phyloP scores from a whole-genome alignment of 2,329 filamentous ascomycete genomes.

The Acrodontium crateriforme region DNA sequence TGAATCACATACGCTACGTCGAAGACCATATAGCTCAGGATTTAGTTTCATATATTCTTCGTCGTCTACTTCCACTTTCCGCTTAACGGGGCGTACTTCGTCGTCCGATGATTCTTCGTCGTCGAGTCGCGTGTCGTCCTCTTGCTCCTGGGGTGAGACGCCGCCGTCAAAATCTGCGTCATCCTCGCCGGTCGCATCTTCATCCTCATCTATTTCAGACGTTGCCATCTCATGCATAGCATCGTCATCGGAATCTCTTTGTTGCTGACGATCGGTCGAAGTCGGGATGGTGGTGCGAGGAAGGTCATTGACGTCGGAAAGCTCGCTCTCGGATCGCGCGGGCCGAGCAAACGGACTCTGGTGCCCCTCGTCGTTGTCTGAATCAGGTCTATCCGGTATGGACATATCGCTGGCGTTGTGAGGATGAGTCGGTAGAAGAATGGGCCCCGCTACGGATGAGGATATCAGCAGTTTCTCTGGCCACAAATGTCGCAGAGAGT shows the following conservation, averaged over 20 bases:
- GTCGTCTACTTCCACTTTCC: conserved; percentile 46
- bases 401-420: conserved; percentile 32
- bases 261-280: no score
- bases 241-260: conserved; percentile 27
- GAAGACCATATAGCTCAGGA: conserved; percentile 84
- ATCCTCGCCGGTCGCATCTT: conserved; percentile 37
- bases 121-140: conserved; percentile 37
- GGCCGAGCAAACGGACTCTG: conserved; percentile 31
- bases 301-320: conserved; percentile 54
- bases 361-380: conserved; percentile 38
- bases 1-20: conserved; percentile 62
- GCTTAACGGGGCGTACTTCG: conserved; percentile 57
- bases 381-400: conserved; percentile 53
- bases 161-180: conserved; percentile 59
- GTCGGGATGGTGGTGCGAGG: conserved; percentile 34
- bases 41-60: conserved; percentile 81
- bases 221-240: conserved; percentile 31
- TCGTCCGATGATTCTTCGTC: conserved; percentile 56
- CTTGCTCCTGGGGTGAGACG: conserved; percentile 37
- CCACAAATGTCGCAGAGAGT: conserved; percentile 14
- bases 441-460: conserved; percentile 42
- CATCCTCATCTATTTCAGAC: conserved; percentile 34
- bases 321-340: conserved; percentile 57
- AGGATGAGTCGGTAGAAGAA: conserved; percentile 49
- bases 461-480: conserved; percentile 27